These are phyloP conservation scores for Sutorius eximius DNA, from an alignment of 1,284 basidiomycete genomes.

Conservation along the genomic window DNA sequence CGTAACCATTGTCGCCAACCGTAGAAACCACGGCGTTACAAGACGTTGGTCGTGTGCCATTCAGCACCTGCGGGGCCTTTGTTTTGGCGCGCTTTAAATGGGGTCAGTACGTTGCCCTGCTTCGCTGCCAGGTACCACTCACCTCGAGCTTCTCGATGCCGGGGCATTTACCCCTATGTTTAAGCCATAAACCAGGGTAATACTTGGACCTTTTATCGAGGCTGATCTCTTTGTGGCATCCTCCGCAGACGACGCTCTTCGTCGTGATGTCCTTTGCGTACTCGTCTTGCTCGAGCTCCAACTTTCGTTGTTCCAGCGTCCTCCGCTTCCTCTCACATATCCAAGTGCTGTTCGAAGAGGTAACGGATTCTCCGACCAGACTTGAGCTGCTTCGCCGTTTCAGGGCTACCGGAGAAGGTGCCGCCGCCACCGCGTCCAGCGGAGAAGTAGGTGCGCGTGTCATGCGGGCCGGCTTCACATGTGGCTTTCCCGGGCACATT, in stretches of 20 bases:
- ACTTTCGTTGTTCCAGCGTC: slow-evolving; percentile 30
- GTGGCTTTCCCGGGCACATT: slow-evolving; percentile 26
- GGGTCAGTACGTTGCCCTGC: slow-evolving; percentile 11
- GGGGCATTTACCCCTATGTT: slow-evolving; percentile 30
- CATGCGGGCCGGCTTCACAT: slow-evolving; percentile 12
- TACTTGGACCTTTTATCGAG: slow-evolving; percentile 36
- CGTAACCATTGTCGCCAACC: not conserved
- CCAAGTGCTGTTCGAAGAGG: slow-evolving; percentile 7
- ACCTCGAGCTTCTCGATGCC: slow-evolving; percentile 29
- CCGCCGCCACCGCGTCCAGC: slow-evolving; percentile 7
- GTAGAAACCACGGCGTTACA: not conserved
- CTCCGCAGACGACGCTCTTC: slow-evolving; percentile 29
- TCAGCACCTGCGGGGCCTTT: not conserved
- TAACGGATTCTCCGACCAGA: not conserved
- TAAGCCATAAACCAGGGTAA: slow-evolving; percentile 35
- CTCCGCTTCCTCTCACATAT: slow-evolving; percentile 32
- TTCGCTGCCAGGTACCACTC: slow-evolving; percentile 9
- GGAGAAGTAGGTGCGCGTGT: slow-evolving; percentile 13
- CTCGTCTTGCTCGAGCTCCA: slow-evolving; percentile 31
- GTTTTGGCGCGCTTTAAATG: slow-evolving; percentile 18
- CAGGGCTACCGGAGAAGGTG: slow-evolving; percentile 7
- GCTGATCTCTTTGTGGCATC: slow-evolving; percentile 31
- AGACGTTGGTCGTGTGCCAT: not conserved
- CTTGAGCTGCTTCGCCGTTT: slow-evolving; percentile 3
- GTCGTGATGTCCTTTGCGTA: slow-evolving; percentile 25